Base-by-base conservation (phyloP, 176 grass and related monocot genomes). In the Alopecurus myosuroides region DNA sequence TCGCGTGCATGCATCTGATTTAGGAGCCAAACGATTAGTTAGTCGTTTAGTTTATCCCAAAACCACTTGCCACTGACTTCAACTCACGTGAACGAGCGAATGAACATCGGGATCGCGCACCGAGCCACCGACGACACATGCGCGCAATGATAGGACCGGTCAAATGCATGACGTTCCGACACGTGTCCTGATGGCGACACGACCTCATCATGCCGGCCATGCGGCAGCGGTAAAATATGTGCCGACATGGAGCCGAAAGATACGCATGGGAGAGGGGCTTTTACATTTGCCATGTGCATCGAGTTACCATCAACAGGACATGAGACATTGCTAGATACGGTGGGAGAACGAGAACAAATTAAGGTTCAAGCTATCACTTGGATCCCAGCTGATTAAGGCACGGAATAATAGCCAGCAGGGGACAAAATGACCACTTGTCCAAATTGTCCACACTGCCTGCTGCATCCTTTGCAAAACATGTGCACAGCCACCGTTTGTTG, bases 191-290 rank as follows among this genome's bases (percentile, higher is more conserved):
- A 8, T 14, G 10, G 11, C 37, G 39, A 26, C 36, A 13, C 33
- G 58, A 26, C 23, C 9, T 11, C 45, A 22, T 73, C 35, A 73
- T 44, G 67, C 51, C 25, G 51, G 36, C 66, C 68, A 61, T 61
- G 68, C 26, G n/a, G 40, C 2, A 18, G 11, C 67, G 49, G 51
- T 60, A 60, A 72, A 69, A 52, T 28, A 13, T 69, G 26, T 46
- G 36, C 84, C 75, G 63, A 85, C 84, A 85, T 60, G 28, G 25
- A 20, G 75, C 76, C 63, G 76, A 85, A 78, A 70, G 74, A 44
- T 34, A 48, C 40, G 13, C 66, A 40, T 25, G 65, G 3, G 35
- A 39, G 65, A 40, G 9, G 9, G 6, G 3, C 12, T 28, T 50
- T 76, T 9, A 13, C 20, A 17, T 11, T 65, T 19, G 25, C 57